Percentiles rank a stretch among this genome's conserved stretches.
Evolutionary conservation across 2,329 filamentous ascomycete species (phyloP).

Genomic region (Daldinia sp.): DNA sequence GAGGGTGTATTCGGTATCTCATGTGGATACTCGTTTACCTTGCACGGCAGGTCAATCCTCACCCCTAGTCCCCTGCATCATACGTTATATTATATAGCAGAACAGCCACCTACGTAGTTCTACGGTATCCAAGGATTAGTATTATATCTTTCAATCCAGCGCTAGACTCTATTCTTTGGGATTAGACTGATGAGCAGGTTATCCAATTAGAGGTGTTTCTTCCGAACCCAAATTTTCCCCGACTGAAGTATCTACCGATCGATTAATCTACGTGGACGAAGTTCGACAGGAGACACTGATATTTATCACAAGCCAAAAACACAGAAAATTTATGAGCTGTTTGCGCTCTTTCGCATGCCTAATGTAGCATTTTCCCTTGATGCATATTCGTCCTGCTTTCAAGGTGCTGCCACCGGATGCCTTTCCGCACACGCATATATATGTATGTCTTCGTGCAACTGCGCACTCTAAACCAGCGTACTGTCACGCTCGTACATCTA

Average conservation of each 20-base stretch:
- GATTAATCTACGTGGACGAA: neutral
- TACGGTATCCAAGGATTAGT: neutral
- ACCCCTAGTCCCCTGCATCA: constrained; percentile 16
- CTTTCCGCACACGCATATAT: neutral
- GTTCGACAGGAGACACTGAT: too few species aligned
- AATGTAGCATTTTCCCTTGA: neutral
- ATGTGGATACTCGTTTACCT: constrained; percentile 20
- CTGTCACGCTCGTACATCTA: constrained; percentile 6
- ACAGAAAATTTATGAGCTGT: neutral
- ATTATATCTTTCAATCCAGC: neutral
- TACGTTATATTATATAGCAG: neutral
- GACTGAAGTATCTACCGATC: neutral
- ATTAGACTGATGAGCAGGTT: neutral
- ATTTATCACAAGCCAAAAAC: neutral
- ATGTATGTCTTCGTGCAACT: constrained; percentile 8
- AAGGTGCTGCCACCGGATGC: neutral
- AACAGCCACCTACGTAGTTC: neutral
- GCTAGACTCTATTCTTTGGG: neutral
- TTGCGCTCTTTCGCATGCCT: neutral
- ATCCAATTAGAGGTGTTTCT: neutral
- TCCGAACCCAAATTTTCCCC: neutral
- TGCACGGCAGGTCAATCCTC: constrained; percentile 25
- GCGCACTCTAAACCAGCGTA: neutral
- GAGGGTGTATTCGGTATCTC: constrained; percentile 8
- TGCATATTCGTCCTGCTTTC: neutral